phyloP scores from a whole-genome alignment of 768 basidiomycete genomes.

The Tulasnella sp. region DNA sequence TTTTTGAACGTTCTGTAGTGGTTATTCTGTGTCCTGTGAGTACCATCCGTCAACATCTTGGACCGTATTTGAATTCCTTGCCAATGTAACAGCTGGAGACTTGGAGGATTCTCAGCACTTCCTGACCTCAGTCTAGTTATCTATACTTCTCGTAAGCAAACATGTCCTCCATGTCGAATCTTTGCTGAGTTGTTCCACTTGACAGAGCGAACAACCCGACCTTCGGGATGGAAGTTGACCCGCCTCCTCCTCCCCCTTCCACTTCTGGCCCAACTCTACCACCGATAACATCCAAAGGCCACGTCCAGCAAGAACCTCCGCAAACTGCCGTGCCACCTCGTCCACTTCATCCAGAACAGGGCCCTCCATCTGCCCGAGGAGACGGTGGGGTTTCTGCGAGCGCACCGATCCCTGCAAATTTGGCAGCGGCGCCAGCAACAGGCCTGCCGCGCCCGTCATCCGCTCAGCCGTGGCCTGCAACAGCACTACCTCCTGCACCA shows the following conservation, averaged over 20 bases:
- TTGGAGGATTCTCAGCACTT: too few relatives aligned
- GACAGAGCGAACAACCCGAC: too few relatives aligned
- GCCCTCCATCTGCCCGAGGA: background rate
- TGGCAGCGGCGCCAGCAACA: background rate
- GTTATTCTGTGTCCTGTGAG: too few relatives aligned
- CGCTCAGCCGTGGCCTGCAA: conserved; percentile 13
- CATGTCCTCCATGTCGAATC: too few relatives aligned
- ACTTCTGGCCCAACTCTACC: background rate
- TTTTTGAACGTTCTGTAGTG: too few relatives aligned
- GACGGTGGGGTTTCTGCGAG: background rate
- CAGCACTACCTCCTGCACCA: conserved; percentile 13
- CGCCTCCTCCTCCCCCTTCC: background rate
- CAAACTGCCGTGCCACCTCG: conserved; percentile 12
- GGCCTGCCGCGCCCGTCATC: conserved; percentile 7
- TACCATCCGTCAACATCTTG: too few relatives aligned
- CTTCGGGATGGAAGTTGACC: conserved; percentile 12
- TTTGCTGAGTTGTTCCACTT: too few relatives aligned
- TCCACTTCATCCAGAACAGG: background rate
- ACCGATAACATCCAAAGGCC: background rate
- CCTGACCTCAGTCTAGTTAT: too few relatives aligned
- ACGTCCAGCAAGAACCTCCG: background rate
- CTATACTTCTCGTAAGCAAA: too few relatives aligned
- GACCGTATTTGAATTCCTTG: too few relatives aligned
- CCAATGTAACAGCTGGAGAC: too few relatives aligned
- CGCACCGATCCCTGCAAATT: background rate